Base-by-base conservation (phyloP, 495 filamentous ascomycete genomes). In the Hypoxylon rickii region DNA sequence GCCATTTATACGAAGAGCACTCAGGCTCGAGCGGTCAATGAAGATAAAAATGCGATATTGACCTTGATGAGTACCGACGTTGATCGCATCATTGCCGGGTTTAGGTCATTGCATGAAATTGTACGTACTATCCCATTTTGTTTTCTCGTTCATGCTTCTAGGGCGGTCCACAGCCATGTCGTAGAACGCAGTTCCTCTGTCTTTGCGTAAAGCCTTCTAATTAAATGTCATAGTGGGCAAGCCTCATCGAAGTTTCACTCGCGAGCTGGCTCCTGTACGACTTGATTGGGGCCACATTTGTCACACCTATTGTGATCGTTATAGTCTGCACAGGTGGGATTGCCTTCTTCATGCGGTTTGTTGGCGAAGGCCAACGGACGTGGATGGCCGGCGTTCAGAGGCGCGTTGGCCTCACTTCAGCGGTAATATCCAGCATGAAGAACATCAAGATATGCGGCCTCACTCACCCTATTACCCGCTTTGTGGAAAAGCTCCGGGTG, bases 391-490 rank as follows among this genome's bases (percentile, higher is more conserved):
- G 75, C 6, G 78, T 81, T 26, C 72, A 83, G 55, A 71, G 67
- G 47, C 78, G 80, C 16, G 79, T 83, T 19, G 77, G 70, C 11
- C 71, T 77, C 5, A 84, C 82, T 0, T 74, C 76, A 0, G 66
- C 73, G 1, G 84, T 85, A 74, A 69, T 86, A 3, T 70, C 76
- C 1, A 76, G 80, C 0, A 85, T 86, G 74, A 84, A 85, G 54
- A 78, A 79, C 16, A 73, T 88, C 44, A 86, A 85, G 58, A 83
- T 86, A 75, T 79, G 78, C 7, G 84, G 82, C 2, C 65, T 86
- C 24, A 75, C 73, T 3, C 58, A 76, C 15, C 66, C 65, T 1
- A 60, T 84, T 10, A 61, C 70, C 12, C 39, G 65, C 16, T 73
- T 65, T 26, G 47, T 86, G 7, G 81, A 88, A 43, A 67, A 74